A percentile compares a stretch with the other conserved stretches of the same genome.
phyloP scores from a whole-genome alignment of 768 basidiomycete genomes.

The Suillus tomentosus region DNA sequence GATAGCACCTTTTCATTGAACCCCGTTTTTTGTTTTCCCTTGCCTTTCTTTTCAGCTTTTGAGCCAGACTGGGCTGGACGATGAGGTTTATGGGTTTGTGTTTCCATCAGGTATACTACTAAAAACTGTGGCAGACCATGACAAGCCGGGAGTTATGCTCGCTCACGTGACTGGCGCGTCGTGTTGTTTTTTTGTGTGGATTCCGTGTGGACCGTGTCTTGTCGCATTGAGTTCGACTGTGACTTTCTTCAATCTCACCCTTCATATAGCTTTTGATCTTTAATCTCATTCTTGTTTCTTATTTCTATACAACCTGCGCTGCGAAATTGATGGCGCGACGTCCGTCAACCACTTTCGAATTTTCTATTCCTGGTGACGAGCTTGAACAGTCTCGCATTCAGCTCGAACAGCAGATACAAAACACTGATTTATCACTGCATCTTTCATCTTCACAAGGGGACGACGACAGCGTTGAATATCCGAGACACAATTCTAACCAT shows the following conservation, averaged over 20 bases:
- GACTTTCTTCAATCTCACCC: constrained; percentile 13
- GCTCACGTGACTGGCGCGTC: constrained; percentile 35
- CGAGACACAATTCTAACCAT: constrained; percentile 67
- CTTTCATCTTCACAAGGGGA: constrained; percentile 57
- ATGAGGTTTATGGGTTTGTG: constrained; percentile 83
- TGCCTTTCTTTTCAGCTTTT: constrained; percentile 78
- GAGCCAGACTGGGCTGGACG: constrained; percentile 67
- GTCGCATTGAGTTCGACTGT: background rate
- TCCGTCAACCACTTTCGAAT: constrained; percentile 36
- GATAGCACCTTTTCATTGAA: constrained; percentile 84
- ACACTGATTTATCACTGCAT: constrained; percentile 71
- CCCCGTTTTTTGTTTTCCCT: constrained; percentile 68
- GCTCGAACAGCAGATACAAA: constrained; percentile 77
- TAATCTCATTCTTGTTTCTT: constrained; percentile 18
- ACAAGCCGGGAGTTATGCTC: constrained; percentile 3
- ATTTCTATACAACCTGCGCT: constrained; percentile 19
- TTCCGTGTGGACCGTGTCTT: constrained; percentile 6
- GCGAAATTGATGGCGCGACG: constrained; percentile 29
- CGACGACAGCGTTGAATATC: constrained; percentile 63
- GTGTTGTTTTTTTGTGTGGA: constrained; percentile 13
- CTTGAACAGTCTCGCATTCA: constrained; percentile 75
- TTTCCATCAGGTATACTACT: constrained; percentile 56
- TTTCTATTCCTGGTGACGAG: constrained; percentile 69
- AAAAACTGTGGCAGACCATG: constrained; percentile 1
- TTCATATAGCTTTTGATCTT: constrained; percentile 12